Conservation (phyloP, 345 rosid genomes). For the Salix brachista region DNA sequence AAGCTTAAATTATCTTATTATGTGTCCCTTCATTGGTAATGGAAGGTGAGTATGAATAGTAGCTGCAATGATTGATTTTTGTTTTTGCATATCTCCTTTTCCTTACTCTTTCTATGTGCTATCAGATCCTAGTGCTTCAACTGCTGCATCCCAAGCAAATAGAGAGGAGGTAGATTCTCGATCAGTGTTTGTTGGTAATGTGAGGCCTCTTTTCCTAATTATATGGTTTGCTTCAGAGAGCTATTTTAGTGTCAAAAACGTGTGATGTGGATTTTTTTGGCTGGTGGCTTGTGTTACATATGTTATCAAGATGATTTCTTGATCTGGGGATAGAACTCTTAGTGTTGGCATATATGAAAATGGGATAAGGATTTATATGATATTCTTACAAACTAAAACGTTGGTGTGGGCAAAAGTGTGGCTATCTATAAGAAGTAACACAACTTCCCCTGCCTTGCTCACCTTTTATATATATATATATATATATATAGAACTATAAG, state of each 20-base stretch:
- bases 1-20: background rate
- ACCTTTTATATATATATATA: background rate
- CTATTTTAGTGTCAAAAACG: background rate
- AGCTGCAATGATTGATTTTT: background rate
- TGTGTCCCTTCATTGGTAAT: background rate
- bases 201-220: constrained; percentile 36
- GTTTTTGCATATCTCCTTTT: background rate
- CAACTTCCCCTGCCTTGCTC: background rate
- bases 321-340: background rate
- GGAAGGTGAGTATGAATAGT: background rate
- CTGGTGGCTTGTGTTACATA: background rate
- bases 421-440: background rate
- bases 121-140: constrained; percentile 51
- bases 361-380: background rate
- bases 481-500: background rate
- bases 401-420: background rate
- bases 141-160: constrained; percentile 48
- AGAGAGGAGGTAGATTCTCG: constrained; percentile 73
- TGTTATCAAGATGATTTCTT: background rate
- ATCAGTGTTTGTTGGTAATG: constrained; percentile 75
- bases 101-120: constrained; percentile 20
- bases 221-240: background rate
- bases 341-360: background rate
- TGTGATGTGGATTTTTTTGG: background rate
- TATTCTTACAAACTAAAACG: background rate